Conservation (phyloP, 768 basidiomycete genomes). For the Psilocybe cubensis region DNA sequence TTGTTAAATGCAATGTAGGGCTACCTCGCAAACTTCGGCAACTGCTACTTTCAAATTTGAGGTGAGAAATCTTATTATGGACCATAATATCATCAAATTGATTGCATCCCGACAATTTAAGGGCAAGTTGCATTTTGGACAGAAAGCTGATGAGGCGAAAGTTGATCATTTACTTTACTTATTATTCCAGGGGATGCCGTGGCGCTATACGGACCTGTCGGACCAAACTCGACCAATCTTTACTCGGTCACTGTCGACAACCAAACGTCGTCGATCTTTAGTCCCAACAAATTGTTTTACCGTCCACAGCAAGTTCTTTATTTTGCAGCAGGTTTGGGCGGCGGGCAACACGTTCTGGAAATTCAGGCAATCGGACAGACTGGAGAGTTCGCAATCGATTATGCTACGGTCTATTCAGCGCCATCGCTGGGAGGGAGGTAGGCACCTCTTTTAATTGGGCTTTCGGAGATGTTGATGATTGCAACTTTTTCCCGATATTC, state of each 20-base stretch:
- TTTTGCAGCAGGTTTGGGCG: constrained; percentile 28
- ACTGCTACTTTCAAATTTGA: constrained; percentile 27
- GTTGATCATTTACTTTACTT: neutral
- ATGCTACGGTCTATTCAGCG: constrained; percentile 22
- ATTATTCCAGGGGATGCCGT: constrained; percentile 31
- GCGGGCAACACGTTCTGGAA: constrained; percentile 28
- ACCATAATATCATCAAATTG: neutral
- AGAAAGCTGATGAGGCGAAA: neutral
- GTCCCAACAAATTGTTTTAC: constrained; percentile 22
- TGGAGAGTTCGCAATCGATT: constrained; percentile 26
- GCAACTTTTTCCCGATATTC: neutral
- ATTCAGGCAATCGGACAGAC: constrained; percentile 3
- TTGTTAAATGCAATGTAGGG: constrained; percentile 15
- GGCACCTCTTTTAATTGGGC: neutral
- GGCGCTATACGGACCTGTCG: constrained; percentile 42
- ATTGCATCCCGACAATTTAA: neutral
- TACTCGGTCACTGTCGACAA: constrained; percentile 36
- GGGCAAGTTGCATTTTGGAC: constrained; percentile 1
- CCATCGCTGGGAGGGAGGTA: constrained; percentile 21
- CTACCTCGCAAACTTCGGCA: constrained; percentile 9
- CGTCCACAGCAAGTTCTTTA: constrained; percentile 33
- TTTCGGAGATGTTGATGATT: neutral
- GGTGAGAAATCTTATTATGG: constrained; percentile 13
- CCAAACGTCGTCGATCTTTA: constrained; percentile 16
- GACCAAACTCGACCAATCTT: constrained; percentile 27